These are phyloP conservation scores for Nicotiana paniculata DNA, from an alignment of 257 asterid genomes.

Conservation along the genomic window DNA sequence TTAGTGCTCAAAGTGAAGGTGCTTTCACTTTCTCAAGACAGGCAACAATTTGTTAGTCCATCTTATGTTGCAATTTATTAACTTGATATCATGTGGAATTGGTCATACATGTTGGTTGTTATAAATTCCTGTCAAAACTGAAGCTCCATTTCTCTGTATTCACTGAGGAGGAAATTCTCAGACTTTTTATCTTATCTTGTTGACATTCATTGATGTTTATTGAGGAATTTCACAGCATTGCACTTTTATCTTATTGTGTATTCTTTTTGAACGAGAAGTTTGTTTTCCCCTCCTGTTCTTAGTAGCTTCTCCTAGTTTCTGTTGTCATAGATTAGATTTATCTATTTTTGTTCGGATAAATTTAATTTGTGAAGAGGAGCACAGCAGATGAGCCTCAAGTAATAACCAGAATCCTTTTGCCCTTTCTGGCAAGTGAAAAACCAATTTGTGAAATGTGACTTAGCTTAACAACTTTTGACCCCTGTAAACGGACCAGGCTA, in stretches of 20 bases:
- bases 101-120: constrained; percentile 10
- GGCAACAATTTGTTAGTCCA: constrained; percentile 65
- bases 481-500: neutral
- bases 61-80: constrained; percentile 38
- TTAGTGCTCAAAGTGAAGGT: constrained; percentile 79
- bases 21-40: constrained; percentile 83
- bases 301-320: neutral
- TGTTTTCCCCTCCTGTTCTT: neutral
- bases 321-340: neutral
- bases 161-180: neutral
- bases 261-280: neutral
- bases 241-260: neutral
- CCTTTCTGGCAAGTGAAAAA: neutral
- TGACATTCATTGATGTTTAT: neutral
- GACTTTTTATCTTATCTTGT: neutral
- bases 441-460: neutral
- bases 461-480: neutral
- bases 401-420: neutral
- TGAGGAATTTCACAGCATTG: neutral
- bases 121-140: neutral
- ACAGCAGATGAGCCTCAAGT: neutral
- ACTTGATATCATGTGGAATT: constrained; percentile 25
- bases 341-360: neutral
- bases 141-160: neutral
- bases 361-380: neutral